phyloP scores from a whole-genome alignment of 768 basidiomycete genomes.

The Lactarius vividus region DNA sequence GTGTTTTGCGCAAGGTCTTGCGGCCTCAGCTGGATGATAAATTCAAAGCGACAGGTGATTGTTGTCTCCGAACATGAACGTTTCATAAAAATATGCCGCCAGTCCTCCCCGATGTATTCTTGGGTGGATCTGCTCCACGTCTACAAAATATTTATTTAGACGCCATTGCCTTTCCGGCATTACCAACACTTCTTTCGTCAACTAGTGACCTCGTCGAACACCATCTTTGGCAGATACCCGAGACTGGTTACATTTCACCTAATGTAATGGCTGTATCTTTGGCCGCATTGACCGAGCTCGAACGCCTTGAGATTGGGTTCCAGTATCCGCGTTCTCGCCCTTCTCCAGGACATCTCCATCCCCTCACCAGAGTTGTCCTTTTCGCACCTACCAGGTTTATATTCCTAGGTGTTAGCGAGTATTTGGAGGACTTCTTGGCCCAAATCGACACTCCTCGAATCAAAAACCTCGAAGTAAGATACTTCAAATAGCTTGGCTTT shows the following conservation, averaged over 20 bases:
- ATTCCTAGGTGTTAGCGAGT: not conserved
- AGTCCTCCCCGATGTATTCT: too few species aligned
- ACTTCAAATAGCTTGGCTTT: not conserved
- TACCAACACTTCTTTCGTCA: not conserved
- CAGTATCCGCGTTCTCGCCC: not conserved
- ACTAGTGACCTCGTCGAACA: too few species aligned
- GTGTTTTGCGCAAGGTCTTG: not conserved
- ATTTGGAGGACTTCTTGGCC: not conserved
- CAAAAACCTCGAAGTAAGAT: not conserved
- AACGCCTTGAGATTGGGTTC: too few species aligned
- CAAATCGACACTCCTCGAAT: not conserved
- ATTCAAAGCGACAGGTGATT: not conserved
- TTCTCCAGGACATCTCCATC: not conserved
- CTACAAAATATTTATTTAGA: too few species aligned
- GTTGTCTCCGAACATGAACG: not conserved
- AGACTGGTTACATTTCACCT: too few species aligned
- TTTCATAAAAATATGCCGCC: too few species aligned
- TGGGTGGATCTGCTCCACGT: too few species aligned
- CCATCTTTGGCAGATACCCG: too few species aligned
- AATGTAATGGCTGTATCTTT: too few species aligned
- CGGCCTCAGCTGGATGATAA: not conserved
- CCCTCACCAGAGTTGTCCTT: not conserved
- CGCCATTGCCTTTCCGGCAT: not conserved
- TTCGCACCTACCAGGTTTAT: not conserved
- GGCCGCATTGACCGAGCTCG: too few species aligned